phyloP scores from a whole-genome alignment of 345 rosid genomes.

The Salix suchowensis region DNA sequence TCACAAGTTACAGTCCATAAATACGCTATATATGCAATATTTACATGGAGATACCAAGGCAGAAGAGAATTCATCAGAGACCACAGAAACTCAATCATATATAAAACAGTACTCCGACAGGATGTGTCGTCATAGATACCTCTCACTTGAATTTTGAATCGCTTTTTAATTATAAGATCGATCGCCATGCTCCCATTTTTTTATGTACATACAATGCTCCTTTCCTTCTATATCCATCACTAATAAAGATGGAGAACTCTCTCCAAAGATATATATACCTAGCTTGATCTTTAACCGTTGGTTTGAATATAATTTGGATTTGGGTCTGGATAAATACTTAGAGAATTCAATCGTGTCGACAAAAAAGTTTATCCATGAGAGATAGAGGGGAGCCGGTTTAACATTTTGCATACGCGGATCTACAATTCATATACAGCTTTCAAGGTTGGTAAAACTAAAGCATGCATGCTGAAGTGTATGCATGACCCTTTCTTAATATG shows the following conservation, averaged over 20 bases:
- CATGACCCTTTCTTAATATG: slow-evolving; percentile 8
- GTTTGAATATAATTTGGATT: slow-evolving; percentile 17
- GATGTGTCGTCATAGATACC: background rate
- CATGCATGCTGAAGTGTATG: background rate
- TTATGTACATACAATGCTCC: background rate
- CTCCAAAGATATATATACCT: background rate
- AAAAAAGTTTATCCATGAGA: slow-evolving; percentile 10
- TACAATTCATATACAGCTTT: slow-evolving; percentile 10
- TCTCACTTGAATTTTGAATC: background rate
- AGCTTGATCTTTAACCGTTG: slow-evolving; percentile 8
- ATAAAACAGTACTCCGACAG: background rate
- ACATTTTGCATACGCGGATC: background rate
- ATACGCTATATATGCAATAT: slow-evolving; percentile 3
- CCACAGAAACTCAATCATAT: background rate
- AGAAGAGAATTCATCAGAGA: background rate
- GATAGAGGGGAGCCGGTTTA: slow-evolving; percentile 6
- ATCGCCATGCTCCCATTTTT: background rate
- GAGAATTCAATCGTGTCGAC: slow-evolving; percentile 7
- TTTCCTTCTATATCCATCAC: background rate
- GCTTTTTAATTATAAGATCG: background rate
- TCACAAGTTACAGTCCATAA: background rate
- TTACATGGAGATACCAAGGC: slow-evolving; percentile 5
- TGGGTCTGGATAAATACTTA: background rate
- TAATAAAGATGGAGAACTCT: background rate
- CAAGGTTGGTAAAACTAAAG: background rate